Base-by-base conservation (phyloP, 148 eudicot species). In the Salicornia ramosissima region DNA sequence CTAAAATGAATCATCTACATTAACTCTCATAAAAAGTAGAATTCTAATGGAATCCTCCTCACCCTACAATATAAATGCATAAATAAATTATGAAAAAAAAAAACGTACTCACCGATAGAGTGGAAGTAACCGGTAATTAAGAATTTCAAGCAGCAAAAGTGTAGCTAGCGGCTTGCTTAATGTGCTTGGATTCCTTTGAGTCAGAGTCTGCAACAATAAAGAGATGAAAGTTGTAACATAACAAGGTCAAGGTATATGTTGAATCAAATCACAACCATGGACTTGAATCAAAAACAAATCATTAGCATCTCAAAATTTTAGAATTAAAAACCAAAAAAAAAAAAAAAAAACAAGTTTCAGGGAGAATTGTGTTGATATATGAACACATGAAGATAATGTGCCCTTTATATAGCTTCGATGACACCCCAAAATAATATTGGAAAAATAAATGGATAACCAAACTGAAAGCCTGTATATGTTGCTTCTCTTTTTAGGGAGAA, bases 121-220 rank as follows among this genome's bases (percentile, higher is more conserved):
- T 43, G 99, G 89, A 81, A 95, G 96, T 78, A 91, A 77, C 39
- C 99, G 90, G 53, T 95, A 95, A 84, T 95, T 95, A 77, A 95
- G 79, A 72, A 95, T 85, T 80, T 95, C 99, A 69, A 95, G 95
- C 72, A 95, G 84, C 88, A 95, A 78, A 74, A 95, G 90, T 49
- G 88, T 78, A 62, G 92, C 90, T 60, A 85, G 84, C 39, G 97
- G 96, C 87, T 89, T 89, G 71, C 81, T 87, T 80, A 91, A 74
- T 49, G 92, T 83, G 65, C 89, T 72, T 72, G 89, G 96, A 66
- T 86, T 89, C 86, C 83, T 89, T 80, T 86, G 94, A 64, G 91
- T 80, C 83, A 95, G 74, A 80, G 89, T 91, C 97, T 95, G 88
- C 76, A 78, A 74, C 36, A 68, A 28, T 30, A 18, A 54, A 10